Base-by-base conservation (phyloP, 495 filamentous ascomycete species). In the Margaritispora aquatica region DNA sequence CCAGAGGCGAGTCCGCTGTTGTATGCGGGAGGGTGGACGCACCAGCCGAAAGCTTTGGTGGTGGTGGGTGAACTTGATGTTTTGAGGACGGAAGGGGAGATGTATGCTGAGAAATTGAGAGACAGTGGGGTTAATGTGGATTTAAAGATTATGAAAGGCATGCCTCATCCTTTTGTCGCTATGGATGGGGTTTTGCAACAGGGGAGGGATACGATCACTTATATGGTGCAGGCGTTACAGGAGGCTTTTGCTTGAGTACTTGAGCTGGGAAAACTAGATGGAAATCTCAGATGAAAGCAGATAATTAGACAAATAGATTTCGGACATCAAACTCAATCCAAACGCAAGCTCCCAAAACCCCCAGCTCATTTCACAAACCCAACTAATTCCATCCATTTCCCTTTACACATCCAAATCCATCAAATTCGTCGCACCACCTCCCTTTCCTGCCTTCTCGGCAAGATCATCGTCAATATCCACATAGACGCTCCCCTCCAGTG, bases 81-180 rank as follows among this genome's bases (percentile, higher is more conserved):
- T 17, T 62, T 84, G 51, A 70, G 80, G 11, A 68, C 66, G 0
- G 81, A 84, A 50, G 81, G 80, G 1, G 74, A 76, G 65, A 66
- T 74, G 58, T 84, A 81, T 68, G 80, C 74, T 9, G 66, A 75
- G 57, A 80, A 78, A 56, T 63, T 84, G 49, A 59, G 58, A 36
- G 61, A 72, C 23, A 75, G 74, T 8, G 80, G 80, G 1, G 76
- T 82, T 1, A 34, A 61, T 26, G 77, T 77, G 2, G 72, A 82
- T 63, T 64, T 81, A 47, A 74, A 82, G 63, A 69, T 82, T 26
- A 82, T 82, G 79, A 75, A 80, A 66, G 80, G 79, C 0, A 81
- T 81, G 78, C 81, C 80, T 13, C 81, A 84, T 71, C 81, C 81
- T n/a, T 83, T 83, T 65, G 68, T 84, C 58, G 80, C 80, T 9